These are phyloP conservation scores for Canavalia ensiformis DNA, from an alignment of 306 rosid genomes.

Conservation along the genomic window DNA sequence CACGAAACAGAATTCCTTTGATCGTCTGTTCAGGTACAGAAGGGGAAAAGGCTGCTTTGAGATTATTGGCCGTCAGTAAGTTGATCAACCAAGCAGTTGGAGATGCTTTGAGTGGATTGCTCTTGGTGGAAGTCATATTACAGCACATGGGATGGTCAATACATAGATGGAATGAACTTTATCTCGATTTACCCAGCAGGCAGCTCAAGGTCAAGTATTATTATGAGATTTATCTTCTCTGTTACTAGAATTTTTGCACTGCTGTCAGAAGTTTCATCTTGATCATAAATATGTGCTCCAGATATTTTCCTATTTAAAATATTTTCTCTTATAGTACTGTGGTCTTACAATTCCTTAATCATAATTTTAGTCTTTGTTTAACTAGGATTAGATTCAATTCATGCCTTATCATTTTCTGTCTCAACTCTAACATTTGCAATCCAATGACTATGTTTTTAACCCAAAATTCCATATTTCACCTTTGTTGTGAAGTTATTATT, in stretches of 20 bases:
- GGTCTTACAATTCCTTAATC: conserved; percentile 33
- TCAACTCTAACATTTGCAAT: conserved; percentile 7
- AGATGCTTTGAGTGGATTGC: conserved; percentile 93
- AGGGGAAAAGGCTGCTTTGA: conserved; percentile 75
- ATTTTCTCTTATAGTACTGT: neutral
- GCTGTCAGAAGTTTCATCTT: conserved; percentile 28
- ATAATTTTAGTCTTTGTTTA: conserved; percentile 19
- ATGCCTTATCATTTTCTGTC: conserved; percentile 19
- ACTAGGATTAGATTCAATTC: neutral
- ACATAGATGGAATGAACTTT: conserved; percentile 81
- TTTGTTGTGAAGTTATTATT: conserved; percentile 18
- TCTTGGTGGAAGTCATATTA: conserved; percentile 90
- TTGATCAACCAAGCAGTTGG: conserved; percentile 96
- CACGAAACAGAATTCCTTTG: conserved; percentile 26
- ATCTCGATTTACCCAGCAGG: conserved; percentile 92
- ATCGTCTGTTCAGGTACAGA: conserved; percentile 66
- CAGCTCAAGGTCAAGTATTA: conserved; percentile 80
- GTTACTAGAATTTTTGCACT: conserved; percentile 13
- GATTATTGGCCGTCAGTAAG: conserved; percentile 77
- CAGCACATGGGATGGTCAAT: conserved; percentile 81
- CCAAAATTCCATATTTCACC: conserved; percentile 26
- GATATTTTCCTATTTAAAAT: conserved; percentile 32
- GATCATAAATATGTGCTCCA: conserved; percentile 22
- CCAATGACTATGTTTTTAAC: neutral
- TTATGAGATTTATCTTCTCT: neutral